phyloP scores from a whole-genome alignment of 2,329 filamentous ascomycete genomes.

The Neurospora sp. region DNA sequence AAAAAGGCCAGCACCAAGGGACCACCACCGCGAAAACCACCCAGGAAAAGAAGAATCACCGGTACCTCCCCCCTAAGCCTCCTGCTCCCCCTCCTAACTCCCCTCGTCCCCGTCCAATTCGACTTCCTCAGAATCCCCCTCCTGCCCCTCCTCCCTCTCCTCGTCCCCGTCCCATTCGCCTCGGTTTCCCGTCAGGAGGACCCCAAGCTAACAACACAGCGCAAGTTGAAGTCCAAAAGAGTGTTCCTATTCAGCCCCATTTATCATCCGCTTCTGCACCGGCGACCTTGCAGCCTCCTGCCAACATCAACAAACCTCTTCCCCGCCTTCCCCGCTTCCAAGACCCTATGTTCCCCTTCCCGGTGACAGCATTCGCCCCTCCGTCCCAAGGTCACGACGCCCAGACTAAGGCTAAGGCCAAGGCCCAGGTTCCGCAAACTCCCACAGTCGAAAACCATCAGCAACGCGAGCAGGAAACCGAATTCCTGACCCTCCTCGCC shows the following conservation, averaged over 20 bases:
- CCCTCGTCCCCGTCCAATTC: not conserved
- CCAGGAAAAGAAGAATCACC: not conserved
- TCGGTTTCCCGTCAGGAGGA: not conserved
- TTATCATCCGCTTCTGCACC: not conserved
- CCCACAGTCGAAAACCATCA: conserved; percentile 14
- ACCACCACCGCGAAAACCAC: not conserved
- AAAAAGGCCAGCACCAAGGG: not conserved
- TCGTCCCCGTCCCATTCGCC: not conserved
- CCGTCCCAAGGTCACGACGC: not conserved
- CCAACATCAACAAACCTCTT: not conserved
- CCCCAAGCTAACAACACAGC: not conserved
- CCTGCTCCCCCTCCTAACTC: not conserved
- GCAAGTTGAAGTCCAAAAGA: not conserved
- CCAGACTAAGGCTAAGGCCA: not conserved
- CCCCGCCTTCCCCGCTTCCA: not conserved
- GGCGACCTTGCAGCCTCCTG: not conserved
- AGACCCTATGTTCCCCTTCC: not conserved
- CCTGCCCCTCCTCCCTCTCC: not conserved
- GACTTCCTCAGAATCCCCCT: not conserved
- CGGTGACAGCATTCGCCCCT: not conserved
- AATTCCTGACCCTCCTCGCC: conserved; percentile 29
- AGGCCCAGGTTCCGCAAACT: not conserved
- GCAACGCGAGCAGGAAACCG: conserved; percentile 4
- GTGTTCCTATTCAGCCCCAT: not conserved
- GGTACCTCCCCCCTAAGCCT: not conserved